Evolutionary conservation across 495 filamentous ascomycete species (phyloP).

Genomic region (Pyrenula aspistea): DNA sequence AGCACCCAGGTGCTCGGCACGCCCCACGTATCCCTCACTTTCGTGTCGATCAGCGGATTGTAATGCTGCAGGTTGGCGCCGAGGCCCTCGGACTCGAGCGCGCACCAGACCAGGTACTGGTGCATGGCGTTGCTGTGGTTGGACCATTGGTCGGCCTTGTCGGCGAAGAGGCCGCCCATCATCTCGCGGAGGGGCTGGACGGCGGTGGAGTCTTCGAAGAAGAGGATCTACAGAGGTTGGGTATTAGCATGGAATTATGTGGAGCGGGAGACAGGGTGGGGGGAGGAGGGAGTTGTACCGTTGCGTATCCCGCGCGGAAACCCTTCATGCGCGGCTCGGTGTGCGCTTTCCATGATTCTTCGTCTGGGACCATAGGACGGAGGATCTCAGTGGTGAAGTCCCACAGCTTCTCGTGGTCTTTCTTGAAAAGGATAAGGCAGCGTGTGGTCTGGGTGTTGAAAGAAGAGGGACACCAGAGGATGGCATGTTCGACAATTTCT

Average conservation of each 20-base stretch:
- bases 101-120: slow-evolving; percentile 44
- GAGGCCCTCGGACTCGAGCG: slow-evolving; percentile 36
- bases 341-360: slow-evolving; percentile 30
- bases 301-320: slow-evolving; percentile 34
- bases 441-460: slow-evolving; percentile 47
- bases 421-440: slow-evolving; percentile 30
- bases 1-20: slow-evolving; percentile 35
- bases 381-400: slow-evolving; percentile 30
- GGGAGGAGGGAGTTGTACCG: slow-evolving; percentile 18
- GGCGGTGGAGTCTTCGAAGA: slow-evolving; percentile 36
- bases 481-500: slow-evolving; percentile 33
- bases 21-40: slow-evolving; percentile 28
- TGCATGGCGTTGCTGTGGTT: slow-evolving; percentile 44
- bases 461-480: slow-evolving; percentile 35
- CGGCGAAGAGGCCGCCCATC: slow-evolving; percentile 29
- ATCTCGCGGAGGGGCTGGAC: slow-evolving; percentile 26
- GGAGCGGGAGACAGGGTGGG: slow-evolving; percentile 1
- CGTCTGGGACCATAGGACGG: slow-evolving; percentile 20
- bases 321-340: slow-evolving; percentile 30
- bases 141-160: slow-evolving; percentile 35
- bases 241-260: neutral
- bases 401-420: slow-evolving; percentile 40
- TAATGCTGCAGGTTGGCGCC: slow-evolving; percentile 47
- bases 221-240: slow-evolving; percentile 27
- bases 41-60: slow-evolving; percentile 35